Percentiles rank a stretch among this genome's conserved stretches.
Evolutionary conservation across 345 rosid genomes (phyloP).

Genomic region (Moricandia moricandioides): DNA sequence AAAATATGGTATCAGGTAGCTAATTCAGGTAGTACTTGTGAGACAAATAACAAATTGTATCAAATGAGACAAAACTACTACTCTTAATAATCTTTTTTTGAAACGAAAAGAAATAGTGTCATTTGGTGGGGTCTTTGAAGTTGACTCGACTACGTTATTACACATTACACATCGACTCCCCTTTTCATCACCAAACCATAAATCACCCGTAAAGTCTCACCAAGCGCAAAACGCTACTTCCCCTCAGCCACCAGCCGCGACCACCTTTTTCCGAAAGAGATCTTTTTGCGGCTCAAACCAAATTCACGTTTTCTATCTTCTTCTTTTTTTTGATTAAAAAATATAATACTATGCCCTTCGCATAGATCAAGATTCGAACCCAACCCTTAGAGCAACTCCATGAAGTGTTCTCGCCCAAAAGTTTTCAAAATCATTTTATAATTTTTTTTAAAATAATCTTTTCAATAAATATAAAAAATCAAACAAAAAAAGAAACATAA

Average conservation of each 20-base stretch:
- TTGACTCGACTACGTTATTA: conserved; percentile 17
- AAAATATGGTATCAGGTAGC: background rate
- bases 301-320: conserved; percentile 12
- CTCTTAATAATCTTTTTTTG: background rate
- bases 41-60: background rate
- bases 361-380: too few relatives aligned
- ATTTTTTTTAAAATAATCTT: too few relatives aligned
- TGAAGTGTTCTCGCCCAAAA: too few relatives aligned
- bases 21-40: background rate
- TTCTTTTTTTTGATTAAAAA: too few relatives aligned
- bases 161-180: conserved; percentile 17
- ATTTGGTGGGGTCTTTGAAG: background rate
- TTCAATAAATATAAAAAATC: too few relatives aligned
- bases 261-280: conserved; percentile 8
- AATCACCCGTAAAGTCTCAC: conserved; percentile 21
- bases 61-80: background rate
- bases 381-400: too few relatives aligned
- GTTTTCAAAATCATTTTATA: too few relatives aligned
- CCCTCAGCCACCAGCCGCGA: conserved; percentile 27
- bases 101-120: background rate
- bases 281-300: conserved; percentile 20
- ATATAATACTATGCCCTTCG: too few relatives aligned
- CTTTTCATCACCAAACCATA: background rate
- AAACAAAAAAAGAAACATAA: too few relatives aligned
- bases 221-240: conserved; percentile 29